A percentile compares a stretch with the other conserved stretches of the same genome.
Evolutionary conservation across 257 asterid species (phyloP).

Genomic region (Leptodermis oblonga): DNA sequence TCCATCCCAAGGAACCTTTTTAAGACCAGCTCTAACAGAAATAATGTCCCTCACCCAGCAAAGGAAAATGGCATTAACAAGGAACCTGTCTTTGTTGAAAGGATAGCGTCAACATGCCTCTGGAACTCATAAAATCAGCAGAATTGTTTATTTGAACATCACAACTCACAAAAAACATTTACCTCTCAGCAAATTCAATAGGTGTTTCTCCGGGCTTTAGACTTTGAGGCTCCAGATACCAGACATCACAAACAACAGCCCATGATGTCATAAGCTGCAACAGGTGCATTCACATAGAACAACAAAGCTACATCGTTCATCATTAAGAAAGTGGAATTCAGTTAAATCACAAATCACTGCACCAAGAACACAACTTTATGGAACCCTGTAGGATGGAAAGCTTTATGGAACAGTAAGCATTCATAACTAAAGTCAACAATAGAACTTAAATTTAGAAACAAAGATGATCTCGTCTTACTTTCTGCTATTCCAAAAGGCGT

Average conservation of each 20-base stretch:
- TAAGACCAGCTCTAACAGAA: conserved; percentile 77
- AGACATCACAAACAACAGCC: conserved; percentile 99
- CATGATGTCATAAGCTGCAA: conserved; percentile 99
- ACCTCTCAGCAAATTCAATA: conserved; percentile 99
- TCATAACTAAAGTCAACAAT: not conserved
- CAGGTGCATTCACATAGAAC: conserved; percentile 48
- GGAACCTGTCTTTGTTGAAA: not conserved
- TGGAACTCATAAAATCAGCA: not conserved
- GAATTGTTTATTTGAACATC: too few species aligned
- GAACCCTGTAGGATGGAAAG: not conserved
- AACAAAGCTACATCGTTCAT: not conserved
- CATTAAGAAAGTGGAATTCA: not conserved
- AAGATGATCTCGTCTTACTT: conserved; percentile 36
- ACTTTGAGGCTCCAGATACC: conserved; percentile 97
- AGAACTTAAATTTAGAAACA: not conserved
- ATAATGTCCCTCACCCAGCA: conserved; percentile 89
- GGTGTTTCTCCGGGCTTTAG: conserved; percentile 83
- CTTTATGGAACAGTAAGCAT: not conserved
- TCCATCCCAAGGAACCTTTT: conserved; percentile 73
- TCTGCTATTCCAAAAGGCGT: conserved; percentile 97
- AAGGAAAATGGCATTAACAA: conserved; percentile 14
- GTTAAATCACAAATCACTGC: not conserved
- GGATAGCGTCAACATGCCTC: too few species aligned
- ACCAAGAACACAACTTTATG: not conserved
- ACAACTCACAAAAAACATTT: not conserved